Conservation (phyloP, 1,139 yeast genomes). For the Taiozyma sp. region DNA sequence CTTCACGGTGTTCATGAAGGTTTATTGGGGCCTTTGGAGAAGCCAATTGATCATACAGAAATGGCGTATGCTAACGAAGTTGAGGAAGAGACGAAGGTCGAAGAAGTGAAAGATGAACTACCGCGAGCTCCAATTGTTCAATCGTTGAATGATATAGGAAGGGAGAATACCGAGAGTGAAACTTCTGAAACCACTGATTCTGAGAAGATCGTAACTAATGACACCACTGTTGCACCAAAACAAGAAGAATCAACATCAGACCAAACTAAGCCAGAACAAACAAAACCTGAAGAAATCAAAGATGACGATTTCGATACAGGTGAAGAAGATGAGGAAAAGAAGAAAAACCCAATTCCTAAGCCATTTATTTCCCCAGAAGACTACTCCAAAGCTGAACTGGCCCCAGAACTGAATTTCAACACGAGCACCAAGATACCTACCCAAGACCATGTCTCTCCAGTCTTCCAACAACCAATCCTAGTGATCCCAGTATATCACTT, state of each 20-base stretch:
- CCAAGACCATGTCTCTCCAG: constrained; percentile 43
- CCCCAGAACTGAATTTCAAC: constrained; percentile 50
- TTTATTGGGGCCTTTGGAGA: constrained; percentile 81
- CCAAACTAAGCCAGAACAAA: background rate
- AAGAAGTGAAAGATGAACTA: constrained; percentile 7
- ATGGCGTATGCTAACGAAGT: constrained; percentile 7
- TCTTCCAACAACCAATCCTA: constrained; percentile 71
- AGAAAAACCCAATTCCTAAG: constrained; percentile 46
- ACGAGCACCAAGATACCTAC: constrained; percentile 22
- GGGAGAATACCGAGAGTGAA: background rate
- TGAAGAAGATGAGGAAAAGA: constrained; percentile 25
- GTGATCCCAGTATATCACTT: constrained; percentile 72
- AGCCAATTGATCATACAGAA: constrained; percentile 38
- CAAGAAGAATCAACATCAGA: background rate
- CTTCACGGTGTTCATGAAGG: constrained; percentile 92
- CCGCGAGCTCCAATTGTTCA: constrained; percentile 5
- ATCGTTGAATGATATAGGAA: background rate
- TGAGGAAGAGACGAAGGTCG: constrained; percentile 1
- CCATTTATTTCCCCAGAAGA: constrained; percentile 60
- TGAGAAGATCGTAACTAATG: background rate
- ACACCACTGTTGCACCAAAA: background rate
- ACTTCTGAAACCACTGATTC: background rate
- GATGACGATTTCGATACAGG: constrained; percentile 2
- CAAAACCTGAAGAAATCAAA: background rate
- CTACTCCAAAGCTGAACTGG: constrained; percentile 48